phyloP scores from a whole-genome alignment of 2,329 filamentous ascomycete species.

The Purpureocillium takamizusanense region DNA sequence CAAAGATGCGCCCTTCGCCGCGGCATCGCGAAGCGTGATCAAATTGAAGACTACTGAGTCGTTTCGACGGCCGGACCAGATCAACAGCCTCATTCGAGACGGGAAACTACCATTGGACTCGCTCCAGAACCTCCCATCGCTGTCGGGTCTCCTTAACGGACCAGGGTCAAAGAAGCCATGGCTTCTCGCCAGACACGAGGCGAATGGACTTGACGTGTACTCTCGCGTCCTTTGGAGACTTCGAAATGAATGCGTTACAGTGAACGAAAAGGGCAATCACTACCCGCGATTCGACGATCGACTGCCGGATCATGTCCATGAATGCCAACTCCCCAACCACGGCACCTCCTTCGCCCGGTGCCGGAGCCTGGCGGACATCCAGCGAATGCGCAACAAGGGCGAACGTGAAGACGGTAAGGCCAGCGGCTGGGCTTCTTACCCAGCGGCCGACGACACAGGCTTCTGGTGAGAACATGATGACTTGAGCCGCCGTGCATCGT shows the following conservation, averaged over 20 bases:
- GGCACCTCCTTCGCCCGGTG: not conserved
- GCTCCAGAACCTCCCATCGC: slow-evolving; percentile 16
- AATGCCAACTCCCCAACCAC: slow-evolving; percentile 7
- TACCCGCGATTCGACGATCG: slow-evolving; percentile 8
- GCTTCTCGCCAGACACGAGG: slow-evolving; percentile 2
- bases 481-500: no score
- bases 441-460: no score
- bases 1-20: slow-evolving; percentile 18
- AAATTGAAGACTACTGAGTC: slow-evolving; percentile 9
- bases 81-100: slow-evolving; percentile 18
- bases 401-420: no score
- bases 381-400: not conserved
- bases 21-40: slow-evolving; percentile 10
- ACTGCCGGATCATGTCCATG: slow-evolving; percentile 11
- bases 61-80: not conserved
- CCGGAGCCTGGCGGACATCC: not conserved
- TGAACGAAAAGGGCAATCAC: no score
- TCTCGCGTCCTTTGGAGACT: slow-evolving; percentile 5
- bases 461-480: no score
- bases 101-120: slow-evolving; percentile 19
- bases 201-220: slow-evolving; percentile 12
- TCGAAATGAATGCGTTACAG: not conserved
- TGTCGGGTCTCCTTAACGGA: slow-evolving; percentile 10
- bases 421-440: no score
- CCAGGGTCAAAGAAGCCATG: not conserved